Base-by-base conservation (phyloP, 768 basidiomycete species). In the Tricholoma saponaceum region DNA sequence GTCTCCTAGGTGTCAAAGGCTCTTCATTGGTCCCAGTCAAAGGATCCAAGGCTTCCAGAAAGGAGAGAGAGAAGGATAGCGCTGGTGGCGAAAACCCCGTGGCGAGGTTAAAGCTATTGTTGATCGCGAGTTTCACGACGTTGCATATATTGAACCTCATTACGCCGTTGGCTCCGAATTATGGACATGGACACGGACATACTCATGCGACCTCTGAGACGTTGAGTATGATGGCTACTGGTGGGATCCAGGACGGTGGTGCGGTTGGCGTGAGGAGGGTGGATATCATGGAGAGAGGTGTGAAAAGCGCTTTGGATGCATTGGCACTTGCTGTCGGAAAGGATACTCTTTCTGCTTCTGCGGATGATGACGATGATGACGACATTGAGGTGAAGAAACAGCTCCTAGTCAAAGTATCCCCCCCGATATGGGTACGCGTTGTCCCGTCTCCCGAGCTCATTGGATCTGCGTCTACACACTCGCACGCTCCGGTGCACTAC, bases 81-180 rank as follows among this genome's bases (percentile, higher is more conserved):
- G 39, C 53, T 30, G 41, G 26, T 3, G 44, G 39, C 26, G 85
- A 90, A 68, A 90, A 90, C 67, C 95, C 95, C 0, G 88, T 93
- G 25, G 87, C 89, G 3, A 75, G 93, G 37, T 79, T 99, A 59
- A 98, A 98, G 73, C 80, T 98, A 14, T 83, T 97, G 57, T 77
- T 98, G 66, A 92, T 99, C 63, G 86, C 87, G 16, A 87, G 95
- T 3, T 99, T 98, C 83, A 79, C 96, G 62, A 86, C 86, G 0
- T 75, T 99, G 2, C 97, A 99, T 64, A 83, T 95, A 55, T 82
- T 97, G 60, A 98, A 98, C 77, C 83, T 98, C 58, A 89, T 88
- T 70, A 90, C 95, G 0, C 95, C 97, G 0, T 83, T 99, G 51
- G 83, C 57, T 62, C 83, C 71, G 63, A 79, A 62, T 72, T 80